Evolutionary conservation across 257 asterid species (phyloP).

Genomic region (Solanum pinnatisectum): DNA sequence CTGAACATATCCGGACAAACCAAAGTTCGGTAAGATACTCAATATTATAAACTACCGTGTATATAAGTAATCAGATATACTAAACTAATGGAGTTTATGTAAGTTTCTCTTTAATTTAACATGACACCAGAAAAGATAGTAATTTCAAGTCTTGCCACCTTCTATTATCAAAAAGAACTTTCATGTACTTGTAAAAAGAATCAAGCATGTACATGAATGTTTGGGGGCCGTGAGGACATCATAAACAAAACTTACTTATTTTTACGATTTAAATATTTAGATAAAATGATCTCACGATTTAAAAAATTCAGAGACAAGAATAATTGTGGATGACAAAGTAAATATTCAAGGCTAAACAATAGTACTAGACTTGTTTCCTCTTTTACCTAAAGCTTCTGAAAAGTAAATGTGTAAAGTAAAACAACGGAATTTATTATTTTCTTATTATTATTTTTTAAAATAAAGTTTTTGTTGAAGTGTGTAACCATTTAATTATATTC

Average conservation of each 20-base stretch:
- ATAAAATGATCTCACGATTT: background rate
- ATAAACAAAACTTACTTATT: background rate
- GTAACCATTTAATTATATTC: too few species aligned
- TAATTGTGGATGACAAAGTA: background rate
- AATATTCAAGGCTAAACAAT: background rate
- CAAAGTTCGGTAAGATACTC: background rate
- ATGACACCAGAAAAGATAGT: background rate
- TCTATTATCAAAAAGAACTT: background rate
- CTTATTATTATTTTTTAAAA: background rate
- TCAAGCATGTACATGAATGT: background rate
- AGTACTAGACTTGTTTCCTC: background rate
- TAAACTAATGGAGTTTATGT: background rate
- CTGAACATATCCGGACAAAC: rapidly evolving
- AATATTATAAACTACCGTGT: too few species aligned
- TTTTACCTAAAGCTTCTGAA: background rate
- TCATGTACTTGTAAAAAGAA: background rate
- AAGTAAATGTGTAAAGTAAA: background rate
- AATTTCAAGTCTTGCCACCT: background rate
- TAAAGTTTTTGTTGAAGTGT: background rate
- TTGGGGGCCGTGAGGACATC: background rate
- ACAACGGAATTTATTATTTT: background rate
- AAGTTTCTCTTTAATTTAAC: background rate
- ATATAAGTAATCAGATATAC: background rate
- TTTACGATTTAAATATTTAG: background rate
- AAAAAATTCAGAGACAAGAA: background rate